Evolutionary conservation across 2,329 filamentous ascomycete genomes (phyloP).

Genomic region (Exophiala lecanii-corni): DNA sequence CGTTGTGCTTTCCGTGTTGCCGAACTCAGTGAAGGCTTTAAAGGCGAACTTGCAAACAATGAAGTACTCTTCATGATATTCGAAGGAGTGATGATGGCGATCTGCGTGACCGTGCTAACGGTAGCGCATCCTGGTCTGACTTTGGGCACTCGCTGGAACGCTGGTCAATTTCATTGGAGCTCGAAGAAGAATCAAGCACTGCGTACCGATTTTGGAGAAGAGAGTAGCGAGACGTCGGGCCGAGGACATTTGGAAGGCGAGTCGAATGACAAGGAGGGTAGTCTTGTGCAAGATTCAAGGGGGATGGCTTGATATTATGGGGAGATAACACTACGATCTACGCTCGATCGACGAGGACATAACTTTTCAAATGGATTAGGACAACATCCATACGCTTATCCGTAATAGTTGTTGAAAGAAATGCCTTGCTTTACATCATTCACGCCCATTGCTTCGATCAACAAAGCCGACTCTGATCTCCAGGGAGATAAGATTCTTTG

Average conservation of each 20-base stretch:
- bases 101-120: slow-evolving; percentile 7
- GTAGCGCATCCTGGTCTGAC: slow-evolving; percentile 7
- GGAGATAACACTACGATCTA: too few relatives aligned
- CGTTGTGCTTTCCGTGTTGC: slow-evolving; percentile 47
- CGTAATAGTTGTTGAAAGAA: too few relatives aligned
- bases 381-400: neutral
- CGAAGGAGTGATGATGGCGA: slow-evolving; percentile 48
- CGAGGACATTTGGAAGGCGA: neutral
- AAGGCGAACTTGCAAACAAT: slow-evolving; percentile 42
- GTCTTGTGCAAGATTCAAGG: neutral
- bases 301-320: too few relatives aligned
- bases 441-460: neutral
- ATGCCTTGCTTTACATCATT: neutral
- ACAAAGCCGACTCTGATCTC: neutral
- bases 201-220: neutral
- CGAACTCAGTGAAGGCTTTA: slow-evolving; percentile 44
- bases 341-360: too few relatives aligned
- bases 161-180: slow-evolving; percentile 5
- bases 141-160: slow-evolving; percentile 7
- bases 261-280: neutral
- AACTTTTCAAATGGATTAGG: neutral
- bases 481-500: too few relatives aligned
- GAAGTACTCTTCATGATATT: slow-evolving; percentile 46
- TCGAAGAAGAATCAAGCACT: neutral
- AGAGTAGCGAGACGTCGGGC: neutral